These are phyloP conservation scores for Cryptococcus amylolentus DNA, from an alignment of 1,284 basidiomycete species.

Conservation along the genomic window DNA sequence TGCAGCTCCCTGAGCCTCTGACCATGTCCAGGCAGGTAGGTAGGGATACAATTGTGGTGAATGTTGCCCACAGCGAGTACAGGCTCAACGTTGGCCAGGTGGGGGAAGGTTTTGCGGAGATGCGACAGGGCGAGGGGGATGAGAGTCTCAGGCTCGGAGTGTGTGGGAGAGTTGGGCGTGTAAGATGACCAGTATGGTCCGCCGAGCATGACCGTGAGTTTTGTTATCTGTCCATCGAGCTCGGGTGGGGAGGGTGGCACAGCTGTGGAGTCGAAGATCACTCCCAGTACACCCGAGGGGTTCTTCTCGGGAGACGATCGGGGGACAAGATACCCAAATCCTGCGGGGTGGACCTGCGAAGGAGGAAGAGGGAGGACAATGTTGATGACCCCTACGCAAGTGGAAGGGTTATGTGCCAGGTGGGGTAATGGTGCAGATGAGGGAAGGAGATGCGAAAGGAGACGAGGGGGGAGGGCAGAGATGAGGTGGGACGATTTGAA, in stretches of 20 bases:
- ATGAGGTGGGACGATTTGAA: slow-evolving; percentile 26
- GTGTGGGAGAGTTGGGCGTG: slow-evolving; percentile 11
- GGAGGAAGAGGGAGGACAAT: slow-evolving; percentile 60
- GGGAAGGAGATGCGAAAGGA: slow-evolving; percentile 27
- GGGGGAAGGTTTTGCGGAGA: slow-evolving; percentile 56
- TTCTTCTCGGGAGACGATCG: slow-evolving; percentile 49
- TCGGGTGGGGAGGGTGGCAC: slow-evolving; percentile 59
- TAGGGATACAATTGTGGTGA: slow-evolving; percentile 77
- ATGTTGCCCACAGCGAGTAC: slow-evolving; percentile 58
- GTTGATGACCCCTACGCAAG: slow-evolving; percentile 65
- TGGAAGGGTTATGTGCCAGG: slow-evolving; percentile 40
- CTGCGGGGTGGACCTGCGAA: slow-evolving; percentile 61
- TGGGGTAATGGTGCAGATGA: slow-evolving; percentile 51
- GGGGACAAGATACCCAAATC: slow-evolving; percentile 93
- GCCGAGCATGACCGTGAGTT: slow-evolving; percentile 88
- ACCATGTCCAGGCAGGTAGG: slow-evolving; percentile 69
- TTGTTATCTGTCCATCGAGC: slow-evolving; percentile 50
- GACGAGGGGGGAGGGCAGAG: slow-evolving; percentile 26
- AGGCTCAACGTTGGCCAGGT: slow-evolving; percentile 37
- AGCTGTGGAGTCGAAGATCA: slow-evolving; percentile 77
- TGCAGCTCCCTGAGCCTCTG: slow-evolving; percentile 64
- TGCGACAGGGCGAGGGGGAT: slow-evolving; percentile 48
- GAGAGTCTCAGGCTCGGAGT: slow-evolving; percentile 22
- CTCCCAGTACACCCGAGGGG: slow-evolving; percentile 62
- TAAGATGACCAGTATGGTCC: slow-evolving; percentile 64